Base-by-base conservation (phyloP, 768 basidiomycete genomes). In the Guyanaporus albipodus region DNA sequence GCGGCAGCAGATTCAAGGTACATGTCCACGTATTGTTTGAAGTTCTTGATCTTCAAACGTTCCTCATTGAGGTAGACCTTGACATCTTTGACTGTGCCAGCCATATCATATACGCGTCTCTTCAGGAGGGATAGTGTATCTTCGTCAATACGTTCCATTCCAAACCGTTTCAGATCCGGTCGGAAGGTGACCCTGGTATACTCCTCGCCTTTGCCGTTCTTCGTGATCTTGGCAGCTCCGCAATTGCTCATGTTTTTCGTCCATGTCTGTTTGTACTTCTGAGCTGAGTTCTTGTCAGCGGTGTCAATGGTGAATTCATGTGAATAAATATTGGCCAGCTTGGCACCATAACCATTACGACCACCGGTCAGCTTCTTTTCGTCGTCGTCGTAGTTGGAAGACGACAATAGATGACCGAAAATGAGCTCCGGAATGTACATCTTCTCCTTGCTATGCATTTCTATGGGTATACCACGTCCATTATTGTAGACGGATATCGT, bases 331-430 rank as follows among this genome's bases (percentile, higher is more conserved):
- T 99, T 98, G 43, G 96, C 87, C 33, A 99, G 78, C 65, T 99
- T 99, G 42, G 96, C 96, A 58, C 96, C 96, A 60, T 91, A 98
- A 61, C 96, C 96, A 60, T 99, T 99, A 60, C 96, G 83, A 67
- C 96, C 96, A 68, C 96, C 96, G 0, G 93, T 97, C 39, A 98
- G 78, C 70, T 96, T 97, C 78, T 93, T 96, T 73, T 99, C 94
- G 67, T 93, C 87, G 58, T 99, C 96, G 66, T 99, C 95, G 60
- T 95, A 98, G 73, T 98, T 98, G 36, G 92, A 95, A 10, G 87
- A 90, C 2, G 95, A 89, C 19, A 97, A 76, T 15, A 99, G 77
- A 63, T 96, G 85, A 6, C 96, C 96, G 57, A 99, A 99, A 58
- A 99, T 97, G 50, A 99, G 76, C 62, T 98, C 91, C 0, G 96